Evolutionary conservation across 2,329 filamentous ascomycete species (phyloP), one percentile per base, ranked within the genome.

Genomic region (Parascedosporium putredinis): DNA sequence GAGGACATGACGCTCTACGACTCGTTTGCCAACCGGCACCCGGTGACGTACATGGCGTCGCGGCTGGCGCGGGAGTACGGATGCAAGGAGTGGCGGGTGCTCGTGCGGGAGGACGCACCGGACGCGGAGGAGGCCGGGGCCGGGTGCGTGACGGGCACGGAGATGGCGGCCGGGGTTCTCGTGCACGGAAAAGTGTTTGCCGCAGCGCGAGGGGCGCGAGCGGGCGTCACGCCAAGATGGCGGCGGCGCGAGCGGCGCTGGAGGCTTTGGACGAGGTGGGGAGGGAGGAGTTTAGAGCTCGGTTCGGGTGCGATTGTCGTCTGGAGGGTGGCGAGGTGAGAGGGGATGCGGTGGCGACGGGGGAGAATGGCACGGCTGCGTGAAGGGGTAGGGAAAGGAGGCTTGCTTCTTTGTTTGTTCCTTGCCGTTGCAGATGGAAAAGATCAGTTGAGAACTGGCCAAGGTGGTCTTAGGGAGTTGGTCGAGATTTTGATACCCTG

Each of bases 1-100:
- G 72, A 77, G 47, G 84, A 96, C 64, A 95, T 97, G 82, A 70
- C 74, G 3, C 75, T 93, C 34, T 96, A 95, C 64, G 89, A 97
- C 63, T 79, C 79, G 0, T 96, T 87, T 62, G 89, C 88, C 2
- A 88, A 84, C 58, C 86, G 86, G 29, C 90, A 97, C 57, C 91
- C 91, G 0, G 84, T 86, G 3, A 95, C 86, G 0, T 79, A 78
- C 38, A 72, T 95, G 1, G 71, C 79, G 36, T 79, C 79, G 42
- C 71, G 79, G 53, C 70, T 96, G 52, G 70, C 77, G 7, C 70
- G 74, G 9, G 73, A 78, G 9, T 82, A 88, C 53, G 77, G 74
- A 24, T 96, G 91, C 63, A 67, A 51, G 2, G 62, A 70, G 49
- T 80, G 75, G 72, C 72, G 79, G 7, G 62, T 83, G 45, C 69